Percentiles rank a stretch among this genome's conserved stretches.
phyloP scores from a whole-genome alignment of 768 basidiomycete genomes.

The Boletus edulis region DNA sequence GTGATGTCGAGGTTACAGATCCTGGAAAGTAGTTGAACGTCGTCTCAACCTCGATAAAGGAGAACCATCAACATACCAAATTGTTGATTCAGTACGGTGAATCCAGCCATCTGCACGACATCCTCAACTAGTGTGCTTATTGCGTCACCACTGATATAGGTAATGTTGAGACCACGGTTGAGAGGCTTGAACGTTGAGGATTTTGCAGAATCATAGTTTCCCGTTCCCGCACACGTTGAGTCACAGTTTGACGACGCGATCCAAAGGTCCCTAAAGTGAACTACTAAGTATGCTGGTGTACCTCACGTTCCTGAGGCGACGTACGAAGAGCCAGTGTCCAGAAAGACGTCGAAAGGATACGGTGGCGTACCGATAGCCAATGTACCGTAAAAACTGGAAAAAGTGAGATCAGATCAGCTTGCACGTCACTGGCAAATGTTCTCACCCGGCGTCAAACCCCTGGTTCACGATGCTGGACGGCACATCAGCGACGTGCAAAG shows the following conservation, averaged over 20 bases:
- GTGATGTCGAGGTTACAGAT: conserved; percentile 22
- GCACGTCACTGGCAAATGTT: background rate
- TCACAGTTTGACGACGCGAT: conserved; percentile 37
- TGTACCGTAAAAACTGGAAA: conserved; percentile 32
- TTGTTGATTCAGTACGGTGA: conserved; percentile 51
- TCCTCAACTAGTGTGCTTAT: conserved; percentile 51
- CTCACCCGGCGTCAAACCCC: conserved; percentile 59
- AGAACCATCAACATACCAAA: conserved; percentile 43
- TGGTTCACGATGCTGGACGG: conserved; percentile 56
- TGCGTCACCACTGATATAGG: conserved; percentile 47
- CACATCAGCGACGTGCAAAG: background rate
- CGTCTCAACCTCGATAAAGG: background rate
- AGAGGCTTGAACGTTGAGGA: conserved; percentile 37
- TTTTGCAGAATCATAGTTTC: conserved; percentile 32
- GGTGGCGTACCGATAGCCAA: conserved; percentile 45
- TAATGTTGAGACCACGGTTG: conserved; percentile 35
- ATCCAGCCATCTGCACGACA: conserved; percentile 70
- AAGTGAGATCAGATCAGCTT: background rate
- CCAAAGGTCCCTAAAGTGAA: conserved; percentile 49
- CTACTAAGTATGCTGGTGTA: background rate
- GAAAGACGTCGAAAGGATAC: conserved; percentile 43
- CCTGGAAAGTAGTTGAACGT: conserved; percentile 37
- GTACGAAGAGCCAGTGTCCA: conserved; percentile 49
- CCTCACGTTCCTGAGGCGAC: conserved; percentile 3
- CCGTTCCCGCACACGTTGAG: conserved; percentile 31